Conservation (phyloP, 345 rosid genomes). For the Populus alba region DNA sequence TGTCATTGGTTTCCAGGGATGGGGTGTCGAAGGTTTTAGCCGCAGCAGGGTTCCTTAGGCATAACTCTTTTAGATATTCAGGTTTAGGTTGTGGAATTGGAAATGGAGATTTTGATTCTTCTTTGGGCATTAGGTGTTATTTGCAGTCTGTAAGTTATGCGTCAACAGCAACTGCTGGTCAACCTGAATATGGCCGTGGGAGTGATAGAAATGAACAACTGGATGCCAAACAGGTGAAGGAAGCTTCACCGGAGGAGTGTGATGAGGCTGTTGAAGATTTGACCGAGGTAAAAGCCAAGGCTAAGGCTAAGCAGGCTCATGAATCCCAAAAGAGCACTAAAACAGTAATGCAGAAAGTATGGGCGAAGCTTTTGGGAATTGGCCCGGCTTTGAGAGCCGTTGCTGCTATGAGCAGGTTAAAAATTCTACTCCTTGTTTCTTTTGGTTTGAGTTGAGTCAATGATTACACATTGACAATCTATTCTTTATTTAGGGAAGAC, state of each 20-base stretch:
- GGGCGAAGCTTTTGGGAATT: slow-evolving; percentile 66
- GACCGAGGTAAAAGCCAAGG: slow-evolving; percentile 80
- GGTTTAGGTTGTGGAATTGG: slow-evolving; percentile 38
- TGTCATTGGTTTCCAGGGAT: slow-evolving; percentile 30
- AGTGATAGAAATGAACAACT: slow-evolving; percentile 42
- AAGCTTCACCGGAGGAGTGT: slow-evolving; percentile 93
- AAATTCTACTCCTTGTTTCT: slow-evolving; percentile 16
- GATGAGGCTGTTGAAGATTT: slow-evolving; percentile 94
- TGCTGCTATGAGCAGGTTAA: slow-evolving; percentile 93
- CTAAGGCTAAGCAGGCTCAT: slow-evolving; percentile 72
- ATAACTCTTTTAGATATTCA: slow-evolving; percentile 26
- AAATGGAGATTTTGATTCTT: slow-evolving; percentile 31
- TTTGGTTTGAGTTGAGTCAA: slow-evolving; percentile 5
- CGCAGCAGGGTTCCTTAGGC: slow-evolving; percentile 15
- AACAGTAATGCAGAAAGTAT: slow-evolving; percentile 49
- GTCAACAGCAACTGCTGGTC: slow-evolving; percentile 59
- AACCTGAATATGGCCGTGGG: slow-evolving; percentile 39
- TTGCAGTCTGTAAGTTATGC: slow-evolving; percentile 38
- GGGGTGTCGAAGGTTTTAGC: slow-evolving; percentile 7
- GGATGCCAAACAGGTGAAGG: slow-evolving; percentile 54
- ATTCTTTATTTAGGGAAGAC: slow-evolving; percentile 60
- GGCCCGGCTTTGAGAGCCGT: slow-evolving; percentile 92
- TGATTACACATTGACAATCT: slow-evolving; percentile 12
- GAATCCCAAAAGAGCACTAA: slow-evolving; percentile 55
- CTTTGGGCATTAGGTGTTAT: slow-evolving; percentile 39